Evolutionary conservation across 1,139 yeast genomes (phyloP).

Genomic region (Hansenula lynferdii): DNA sequence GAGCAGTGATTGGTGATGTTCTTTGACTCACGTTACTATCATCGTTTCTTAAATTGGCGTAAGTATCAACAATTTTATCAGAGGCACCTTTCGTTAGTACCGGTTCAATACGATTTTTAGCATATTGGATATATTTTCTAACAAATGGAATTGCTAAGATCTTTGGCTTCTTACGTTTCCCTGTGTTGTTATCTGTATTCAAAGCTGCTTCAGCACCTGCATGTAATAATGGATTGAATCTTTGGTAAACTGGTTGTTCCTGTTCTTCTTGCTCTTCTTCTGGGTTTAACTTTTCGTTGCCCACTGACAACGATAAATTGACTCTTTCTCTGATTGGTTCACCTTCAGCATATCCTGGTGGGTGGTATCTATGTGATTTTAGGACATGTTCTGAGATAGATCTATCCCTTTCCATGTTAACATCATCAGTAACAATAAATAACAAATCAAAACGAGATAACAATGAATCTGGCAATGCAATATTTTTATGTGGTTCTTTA

Average conservation of each 20-base stretch:
- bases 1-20: conserved; percentile 95
- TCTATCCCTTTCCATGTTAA: conserved; percentile 80
- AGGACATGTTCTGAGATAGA: conserved; percentile 91
- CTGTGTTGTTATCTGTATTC: conserved; percentile 27
- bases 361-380: conserved; percentile 86
- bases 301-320: conserved; percentile 72
- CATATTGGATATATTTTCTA: conserved; percentile 90
- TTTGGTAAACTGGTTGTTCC: conserved; percentile 59
- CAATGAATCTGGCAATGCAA: conserved; percentile 94
- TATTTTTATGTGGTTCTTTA: conserved; percentile 94
- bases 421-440: conserved; percentile 95
- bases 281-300: conserved; percentile 41
- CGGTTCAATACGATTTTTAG: conserved; percentile 86
- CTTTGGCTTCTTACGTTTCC: conserved; percentile 44
- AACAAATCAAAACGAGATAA: conserved; percentile 94
- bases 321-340: conserved; percentile 85
- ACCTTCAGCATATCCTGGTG: conserved; percentile 90
- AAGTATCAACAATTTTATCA: conserved; percentile 74
- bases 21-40: conserved; percentile 69
- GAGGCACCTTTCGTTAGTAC: conserved; percentile 75
- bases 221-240: conserved; percentile 77
- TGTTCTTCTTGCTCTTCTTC: conserved; percentile 27
- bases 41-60: conserved; percentile 81
- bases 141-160: conserved; percentile 80
- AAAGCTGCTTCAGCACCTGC: conserved; percentile 56